Base-by-base conservation (phyloP, 2,329 filamentous ascomycete species). In the Cryphonectria japonica region DNA sequence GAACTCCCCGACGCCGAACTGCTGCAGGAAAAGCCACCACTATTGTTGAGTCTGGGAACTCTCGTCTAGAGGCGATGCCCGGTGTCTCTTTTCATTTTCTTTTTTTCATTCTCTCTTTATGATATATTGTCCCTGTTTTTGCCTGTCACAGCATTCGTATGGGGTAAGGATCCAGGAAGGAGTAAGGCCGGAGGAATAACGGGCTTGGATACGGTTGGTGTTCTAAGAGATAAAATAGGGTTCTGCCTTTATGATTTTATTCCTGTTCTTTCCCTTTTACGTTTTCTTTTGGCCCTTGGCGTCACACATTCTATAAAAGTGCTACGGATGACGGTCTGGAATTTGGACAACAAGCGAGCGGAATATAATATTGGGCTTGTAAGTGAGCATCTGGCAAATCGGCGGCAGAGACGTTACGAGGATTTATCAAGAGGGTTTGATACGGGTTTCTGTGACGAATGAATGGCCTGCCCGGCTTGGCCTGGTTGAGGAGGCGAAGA, bases 11-110 rank as follows among this genome's bases (percentile, higher is more conserved):
- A 73, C 32, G 3, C 46, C 32, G 43, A 43, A 43, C 32, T 68
- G 62, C 26, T 71, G 19, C 65, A 67, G 16, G 71, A 69, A 22
- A 66, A 67, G n/a, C 19, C 64, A n/a, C 57, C 71, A 5, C 26
- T 70, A 5, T 26, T 70, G 14, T 14, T 69, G 37, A 29, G 62
- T 16, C 65, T 67, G 29, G 68, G 69, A 8, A 32, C 7, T 4
- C 62, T 41, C 14, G 50, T 19, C 29, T 63, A 62, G 32, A 6
- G 13, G 22, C 37, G 61, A 32, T 46, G 22, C n/a, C 14, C 16
- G 39, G 57, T n/a, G 41, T 43, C 32, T 43, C 32, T 61, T 34
- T 50, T 63, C 9, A 34, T 34, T 34, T 0, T 4, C 13, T 41
- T 4, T 4, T 5, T 41, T 63, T 22, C 16, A 34, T 54, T 43